phyloP scores from a whole-genome alignment of 1,139 yeast genomes.

The Trichomonascaceae sp. region DNA sequence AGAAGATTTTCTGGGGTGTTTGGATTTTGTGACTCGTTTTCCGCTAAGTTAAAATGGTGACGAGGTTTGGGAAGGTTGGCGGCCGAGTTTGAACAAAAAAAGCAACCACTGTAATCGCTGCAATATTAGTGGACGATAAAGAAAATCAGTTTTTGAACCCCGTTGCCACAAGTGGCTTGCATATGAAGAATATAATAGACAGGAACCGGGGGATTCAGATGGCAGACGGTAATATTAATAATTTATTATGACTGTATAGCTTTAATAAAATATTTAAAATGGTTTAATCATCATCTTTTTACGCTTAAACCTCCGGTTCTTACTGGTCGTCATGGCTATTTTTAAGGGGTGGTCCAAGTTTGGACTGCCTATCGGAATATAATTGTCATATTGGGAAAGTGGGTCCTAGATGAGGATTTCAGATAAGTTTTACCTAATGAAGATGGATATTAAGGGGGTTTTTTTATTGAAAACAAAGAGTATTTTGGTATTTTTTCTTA shows the following conservation, averaged over 20 bases:
- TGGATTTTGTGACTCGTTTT: neutral
- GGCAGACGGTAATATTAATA: neutral
- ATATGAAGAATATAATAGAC: neutral
- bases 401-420: neutral
- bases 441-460: neutral
- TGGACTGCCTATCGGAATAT: neutral
- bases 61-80: slow-evolving; percentile 4
- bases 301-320: neutral
- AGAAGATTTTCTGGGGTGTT: neutral
- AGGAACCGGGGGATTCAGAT: neutral
- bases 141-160: too few species aligned
- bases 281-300: neutral
- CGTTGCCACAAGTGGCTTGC: neutral
- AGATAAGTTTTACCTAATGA: neutral
- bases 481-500: too few species aligned
- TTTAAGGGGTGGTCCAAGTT: neutral
- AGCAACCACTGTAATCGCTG: slow-evolving; percentile 7
- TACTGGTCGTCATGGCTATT: neutral
- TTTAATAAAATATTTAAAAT: neutral
- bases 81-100: neutral
- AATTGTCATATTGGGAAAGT: neutral
- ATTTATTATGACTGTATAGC: neutral
- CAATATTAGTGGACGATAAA: slow-evolving; percentile 3
- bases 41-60: neutral
- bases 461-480: too few species aligned